phyloP scores from a whole-genome alignment of 305 asterid species.

The Caryopteris hybrid region DNA sequence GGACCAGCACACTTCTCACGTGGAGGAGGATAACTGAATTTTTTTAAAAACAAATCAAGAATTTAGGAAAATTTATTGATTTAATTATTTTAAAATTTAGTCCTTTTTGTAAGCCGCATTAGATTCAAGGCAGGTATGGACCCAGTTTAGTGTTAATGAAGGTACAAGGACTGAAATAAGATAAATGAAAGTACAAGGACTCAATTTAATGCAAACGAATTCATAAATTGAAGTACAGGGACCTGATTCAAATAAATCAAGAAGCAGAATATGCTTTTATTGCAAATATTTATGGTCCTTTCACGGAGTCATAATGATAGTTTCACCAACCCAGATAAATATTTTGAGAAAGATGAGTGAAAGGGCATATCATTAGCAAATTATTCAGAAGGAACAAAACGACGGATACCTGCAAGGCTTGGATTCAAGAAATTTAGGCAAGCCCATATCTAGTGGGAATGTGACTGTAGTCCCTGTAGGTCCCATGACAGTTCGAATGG shows the following conservation, averaged over 20 bases:
- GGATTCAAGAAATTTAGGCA: slow-evolving; percentile 60
- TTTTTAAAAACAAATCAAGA: background rate
- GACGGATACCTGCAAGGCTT: slow-evolving; percentile 47
- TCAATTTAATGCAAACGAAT: background rate
- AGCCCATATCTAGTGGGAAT: slow-evolving; percentile 79
- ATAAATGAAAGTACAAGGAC: background rate
- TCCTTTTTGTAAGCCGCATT: too few species aligned
- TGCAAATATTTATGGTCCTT: background rate
- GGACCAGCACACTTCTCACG: slow-evolving; percentile 93
- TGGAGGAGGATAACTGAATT: slow-evolving; percentile 89
- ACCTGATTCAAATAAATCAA: too few species aligned
- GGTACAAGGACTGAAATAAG: too few species aligned
- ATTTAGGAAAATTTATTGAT: background rate
- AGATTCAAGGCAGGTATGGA: background rate
- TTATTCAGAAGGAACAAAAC: background rate
- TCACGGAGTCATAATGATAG: background rate
- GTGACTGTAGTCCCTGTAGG: slow-evolving; percentile 82
- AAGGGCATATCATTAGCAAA: background rate
- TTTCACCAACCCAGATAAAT: background rate
- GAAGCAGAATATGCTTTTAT: too few species aligned
- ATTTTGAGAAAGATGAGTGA: background rate
- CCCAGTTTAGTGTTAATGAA: too few species aligned
- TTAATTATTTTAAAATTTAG: too few species aligned
- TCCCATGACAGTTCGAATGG: slow-evolving; percentile 70
- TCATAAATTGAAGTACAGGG: too few species aligned